These are phyloP conservation scores for Suillus clintonianus DNA, from an alignment of 768 basidiomycete genomes.

Conservation along the genomic window DNA sequence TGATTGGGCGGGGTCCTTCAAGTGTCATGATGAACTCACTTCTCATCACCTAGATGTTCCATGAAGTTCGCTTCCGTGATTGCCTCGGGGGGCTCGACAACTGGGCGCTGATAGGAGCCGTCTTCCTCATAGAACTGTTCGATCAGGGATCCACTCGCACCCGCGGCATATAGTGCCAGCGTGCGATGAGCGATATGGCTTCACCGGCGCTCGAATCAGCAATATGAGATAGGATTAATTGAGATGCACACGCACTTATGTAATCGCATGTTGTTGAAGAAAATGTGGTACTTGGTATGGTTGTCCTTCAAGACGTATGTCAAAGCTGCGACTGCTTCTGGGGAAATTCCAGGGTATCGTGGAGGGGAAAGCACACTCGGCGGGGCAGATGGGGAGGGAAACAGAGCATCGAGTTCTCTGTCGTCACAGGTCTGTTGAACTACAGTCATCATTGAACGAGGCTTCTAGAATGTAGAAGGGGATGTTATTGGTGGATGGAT, in stretches of 20 bases:
- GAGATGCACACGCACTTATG: slow-evolving; percentile 47
- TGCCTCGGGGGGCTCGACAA: slow-evolving; percentile 21
- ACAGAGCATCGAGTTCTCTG: slow-evolving; percentile 6
- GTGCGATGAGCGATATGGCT: slow-evolving; percentile 33
- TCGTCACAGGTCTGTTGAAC: background rate
- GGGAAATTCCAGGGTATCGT: slow-evolving; percentile 11
- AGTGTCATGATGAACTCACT: slow-evolving; percentile 10
- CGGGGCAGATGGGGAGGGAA: slow-evolving; percentile 9
- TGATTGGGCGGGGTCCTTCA: background rate
- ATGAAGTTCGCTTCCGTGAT: slow-evolving; percentile 26
- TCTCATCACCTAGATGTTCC: slow-evolving; percentile 26
- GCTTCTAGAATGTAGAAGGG: background rate
- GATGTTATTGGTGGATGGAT: no score
- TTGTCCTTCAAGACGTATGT: slow-evolving; percentile 46
- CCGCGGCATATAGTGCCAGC: slow-evolving; percentile 30
- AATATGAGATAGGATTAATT: background rate
- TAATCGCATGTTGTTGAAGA: slow-evolving; percentile 45
- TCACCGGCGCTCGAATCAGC: background rate
- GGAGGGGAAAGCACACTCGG: slow-evolving; percentile 3
- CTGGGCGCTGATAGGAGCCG: slow-evolving; percentile 19
- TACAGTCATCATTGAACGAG: background rate
- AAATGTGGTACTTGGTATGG: slow-evolving; percentile 49
- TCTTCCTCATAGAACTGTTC: slow-evolving; percentile 28
- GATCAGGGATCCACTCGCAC: slow-evolving; percentile 23
- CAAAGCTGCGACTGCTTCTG: slow-evolving; percentile 31